A percentile compares a stretch with the other conserved stretches of the same genome.
Conservation (phyloP, 2,329 filamentous ascomycete genomes). For the Nannizzia gypsea region DNA sequence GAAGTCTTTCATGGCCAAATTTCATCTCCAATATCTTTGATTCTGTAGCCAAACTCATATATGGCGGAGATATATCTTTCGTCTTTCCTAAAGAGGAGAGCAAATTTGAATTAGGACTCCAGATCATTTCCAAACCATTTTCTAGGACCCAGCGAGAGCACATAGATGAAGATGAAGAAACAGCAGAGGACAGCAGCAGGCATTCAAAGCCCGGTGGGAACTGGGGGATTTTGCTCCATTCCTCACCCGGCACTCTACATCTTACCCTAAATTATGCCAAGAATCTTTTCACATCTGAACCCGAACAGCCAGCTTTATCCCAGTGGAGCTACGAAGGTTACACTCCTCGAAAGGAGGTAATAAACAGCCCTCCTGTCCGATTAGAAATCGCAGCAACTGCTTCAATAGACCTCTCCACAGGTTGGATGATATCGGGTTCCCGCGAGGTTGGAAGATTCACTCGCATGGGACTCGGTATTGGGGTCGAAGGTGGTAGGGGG, state of each 20-base stretch:
- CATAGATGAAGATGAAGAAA: conserved; percentile 20
- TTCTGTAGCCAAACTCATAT: conserved; percentile 8
- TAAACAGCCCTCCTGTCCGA: conserved; percentile 24
- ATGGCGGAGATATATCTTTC: not conserved
- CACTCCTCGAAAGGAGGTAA: conserved; percentile 21
- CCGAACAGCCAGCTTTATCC: conserved; percentile 24
- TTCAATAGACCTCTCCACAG: conserved; percentile 20
- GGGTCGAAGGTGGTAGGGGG: conserved; percentile 24
- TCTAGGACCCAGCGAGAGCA: not conserved
- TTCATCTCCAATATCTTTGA: conserved; percentile 15
- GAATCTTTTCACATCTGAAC: conserved; percentile 28
- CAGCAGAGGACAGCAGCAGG: conserved; percentile 15
- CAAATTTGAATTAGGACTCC: conserved; percentile 26
- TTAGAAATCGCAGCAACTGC: conserved; percentile 24
- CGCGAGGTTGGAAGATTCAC: conserved; percentile 29
- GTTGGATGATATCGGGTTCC: conserved; percentile 27
- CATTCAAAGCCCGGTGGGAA: conserved; percentile 20
- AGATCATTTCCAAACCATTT: conserved; percentile 19
- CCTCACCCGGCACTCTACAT: conserved; percentile 20
- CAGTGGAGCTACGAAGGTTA: conserved; percentile 34
- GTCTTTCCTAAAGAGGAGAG: conserved; percentile 13
- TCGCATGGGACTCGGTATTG: conserved; percentile 29
- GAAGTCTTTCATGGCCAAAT: conserved; percentile 26
- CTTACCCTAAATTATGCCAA: conserved; percentile 27
- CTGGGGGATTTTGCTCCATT: conserved; percentile 24